Conservation (phyloP, 805 yeast genomes). For the Yarrowia sp. region DNA sequence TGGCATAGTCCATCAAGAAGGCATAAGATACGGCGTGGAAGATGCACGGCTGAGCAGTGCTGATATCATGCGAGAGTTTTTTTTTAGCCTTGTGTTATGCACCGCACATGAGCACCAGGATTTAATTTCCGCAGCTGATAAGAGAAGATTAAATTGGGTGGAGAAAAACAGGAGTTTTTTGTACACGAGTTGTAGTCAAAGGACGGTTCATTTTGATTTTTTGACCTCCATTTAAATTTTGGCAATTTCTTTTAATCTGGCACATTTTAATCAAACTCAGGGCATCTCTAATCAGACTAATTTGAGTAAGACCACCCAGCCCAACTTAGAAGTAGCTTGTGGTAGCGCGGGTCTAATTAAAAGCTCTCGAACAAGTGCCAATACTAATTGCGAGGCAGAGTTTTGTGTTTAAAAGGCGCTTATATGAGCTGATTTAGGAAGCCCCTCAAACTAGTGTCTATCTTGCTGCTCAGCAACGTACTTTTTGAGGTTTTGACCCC, state of each 20-base stretch:
- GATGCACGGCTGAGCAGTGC: neutral
- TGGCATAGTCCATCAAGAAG: no score
- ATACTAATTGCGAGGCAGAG: neutral
- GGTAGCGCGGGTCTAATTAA: neutral
- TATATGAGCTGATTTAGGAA: no score
- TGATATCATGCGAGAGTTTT: neutral
- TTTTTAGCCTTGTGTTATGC: neutral
- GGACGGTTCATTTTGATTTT: neutral
- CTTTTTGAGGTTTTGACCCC: no score
- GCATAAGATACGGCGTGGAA: neutral
- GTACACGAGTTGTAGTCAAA: no score
- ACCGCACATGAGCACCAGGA: neutral
- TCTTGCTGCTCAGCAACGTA: no score
- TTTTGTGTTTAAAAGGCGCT: neutral
- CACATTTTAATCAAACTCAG: neutral
- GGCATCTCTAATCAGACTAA: slow-evolving; percentile 1
- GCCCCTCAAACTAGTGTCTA: no score
- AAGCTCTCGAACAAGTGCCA: neutral
- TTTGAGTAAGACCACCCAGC: slow-evolving; percentile 2
- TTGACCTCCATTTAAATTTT: no score
- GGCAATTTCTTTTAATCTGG: neutral
- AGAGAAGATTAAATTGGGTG: no score
- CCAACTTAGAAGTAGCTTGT: neutral
- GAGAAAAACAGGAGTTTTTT: neutral
- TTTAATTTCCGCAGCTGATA: neutral